Percentiles rank a stretch among this genome's conserved stretches.
Evolutionary conservation across 179 eudicot genomes (phyloP).

Genomic region (Spinacia oleracea): DNA sequence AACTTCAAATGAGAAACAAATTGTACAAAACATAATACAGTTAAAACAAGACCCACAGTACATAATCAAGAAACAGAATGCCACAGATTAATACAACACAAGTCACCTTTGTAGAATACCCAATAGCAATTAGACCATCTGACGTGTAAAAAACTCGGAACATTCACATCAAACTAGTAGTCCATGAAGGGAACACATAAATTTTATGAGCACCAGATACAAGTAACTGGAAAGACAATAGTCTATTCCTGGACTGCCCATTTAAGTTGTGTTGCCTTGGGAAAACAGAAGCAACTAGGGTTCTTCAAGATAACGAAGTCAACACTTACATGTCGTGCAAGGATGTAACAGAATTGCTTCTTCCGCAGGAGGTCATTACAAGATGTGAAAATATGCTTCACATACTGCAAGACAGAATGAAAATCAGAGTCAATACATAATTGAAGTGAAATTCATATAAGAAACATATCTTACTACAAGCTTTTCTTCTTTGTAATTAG

Average conservation of each 20-base stretch:
- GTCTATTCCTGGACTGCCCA: not conserved
- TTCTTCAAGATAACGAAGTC: not conserved
- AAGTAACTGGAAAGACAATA: not conserved
- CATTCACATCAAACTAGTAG: not conserved
- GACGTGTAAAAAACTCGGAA: not conserved
- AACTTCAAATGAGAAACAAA: not conserved
- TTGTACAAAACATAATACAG: not conserved
- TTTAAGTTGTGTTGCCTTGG: not conserved
- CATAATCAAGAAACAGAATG: not conserved
- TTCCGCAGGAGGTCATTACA: conserved; percentile 61
- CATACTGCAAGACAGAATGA: conserved; percentile 52
- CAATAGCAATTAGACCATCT: not conserved
- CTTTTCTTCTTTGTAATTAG: not conserved
- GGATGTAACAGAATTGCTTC: conserved; percentile 84
- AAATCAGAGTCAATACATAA: not conserved
- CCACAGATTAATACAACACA: not conserved
- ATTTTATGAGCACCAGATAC: not conserved
- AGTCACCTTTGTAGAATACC: not conserved
- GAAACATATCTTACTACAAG: not conserved
- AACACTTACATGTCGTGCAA: conserved; percentile 82
- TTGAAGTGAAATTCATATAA: not conserved
- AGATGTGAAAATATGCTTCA: conserved; percentile 64
- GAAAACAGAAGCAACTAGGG: conserved; percentile 10
- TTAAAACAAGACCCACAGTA: not conserved
- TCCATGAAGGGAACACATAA: not conserved